Evolutionary conservation across 768 basidiomycete species (phyloP).

Genomic region (Amanita phalloides): DNA sequence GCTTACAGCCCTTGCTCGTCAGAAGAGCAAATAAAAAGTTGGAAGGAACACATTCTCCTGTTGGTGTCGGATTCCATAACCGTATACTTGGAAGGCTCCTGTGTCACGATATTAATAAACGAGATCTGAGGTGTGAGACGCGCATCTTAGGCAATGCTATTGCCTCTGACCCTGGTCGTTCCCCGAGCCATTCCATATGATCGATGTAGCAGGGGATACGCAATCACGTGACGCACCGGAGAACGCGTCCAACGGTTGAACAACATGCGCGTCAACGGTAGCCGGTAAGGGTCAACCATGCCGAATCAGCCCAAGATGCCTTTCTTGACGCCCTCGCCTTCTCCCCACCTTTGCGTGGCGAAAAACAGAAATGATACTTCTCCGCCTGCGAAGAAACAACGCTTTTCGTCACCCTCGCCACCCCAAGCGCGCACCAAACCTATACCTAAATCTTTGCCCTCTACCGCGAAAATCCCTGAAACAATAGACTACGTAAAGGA

Average conservation of each 20-base stretch:
- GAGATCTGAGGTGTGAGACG: no score
- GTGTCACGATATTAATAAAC: no score
- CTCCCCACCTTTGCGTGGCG: neutral
- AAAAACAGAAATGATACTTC: slow-evolving; percentile 8
- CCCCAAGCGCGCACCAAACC: slow-evolving; percentile 8
- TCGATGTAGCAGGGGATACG: neutral
- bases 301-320: neutral
- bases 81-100: neutral
- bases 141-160: neutral
- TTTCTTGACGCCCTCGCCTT: neutral
- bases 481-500: slow-evolving; percentile 37
- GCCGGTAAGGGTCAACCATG: neutral
- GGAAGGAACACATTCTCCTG: neutral
- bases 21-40: neutral
- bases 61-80: neutral
- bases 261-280: neutral
- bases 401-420: slow-evolving; percentile 4
- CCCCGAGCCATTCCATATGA: neutral
- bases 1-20: neutral
- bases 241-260: neutral
- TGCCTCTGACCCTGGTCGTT: neutral
- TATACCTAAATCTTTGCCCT: slow-evolving; percentile 22
- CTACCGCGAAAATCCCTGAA: slow-evolving; percentile 14
- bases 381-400: slow-evolving; percentile 6
- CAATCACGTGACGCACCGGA: neutral